Evolutionary conservation across 2,329 filamentous ascomycete species (phyloP), one percentile per base, ranked within the genome.

Genomic region (Cordyceps tenuipes): DNA sequence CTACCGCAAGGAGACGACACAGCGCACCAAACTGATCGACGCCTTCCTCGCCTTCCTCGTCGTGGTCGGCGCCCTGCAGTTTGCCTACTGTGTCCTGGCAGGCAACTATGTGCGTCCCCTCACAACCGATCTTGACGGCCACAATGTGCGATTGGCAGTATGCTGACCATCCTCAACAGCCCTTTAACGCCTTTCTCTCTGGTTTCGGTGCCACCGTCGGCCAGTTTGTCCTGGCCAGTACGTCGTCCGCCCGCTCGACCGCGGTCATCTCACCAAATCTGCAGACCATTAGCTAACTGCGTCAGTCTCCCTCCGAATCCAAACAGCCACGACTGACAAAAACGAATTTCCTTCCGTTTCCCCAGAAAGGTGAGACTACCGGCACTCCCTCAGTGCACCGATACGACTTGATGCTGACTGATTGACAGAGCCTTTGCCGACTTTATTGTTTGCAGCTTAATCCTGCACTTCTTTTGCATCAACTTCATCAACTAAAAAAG

Each of bases 381-480:
- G 19, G 34, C 5, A 4, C 8, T 7, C 41, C 29, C 60, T 36
- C 5, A 7, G 6, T 12, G 5, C 15, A 15, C 5, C 19, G 4
- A 31, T 15, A 9, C 17, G 23, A 39, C 12, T 10, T 6, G 44
- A 39, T 48, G 34, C 54, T 59, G 36, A 31, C 8, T 1, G 17
- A 26, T 59, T 60, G 66, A 23, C 17, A 95, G 91, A 73, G 93
- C 94, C 44, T 99, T 99, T 74, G 92, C 94, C 71, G 94, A 99
- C 77, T 99, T 89, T 72, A 82, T 99, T 62, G 90, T 97, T 68
- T 94, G 93, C 72, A 97, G 92, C 74, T 74, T 99, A 73, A 90
- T 97, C 72, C 78, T 97, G 73, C 94, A 99, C 79, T 96, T 97
- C 79, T 99, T 99, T 82, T 97, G 92, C 77, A 86, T 97, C 73